A percentile compares a stretch with the other conserved stretches of the same genome.
phyloP scores from a whole-genome alignment of 805 yeast genomes.

The Zygotorulaspora chibaensis region DNA sequence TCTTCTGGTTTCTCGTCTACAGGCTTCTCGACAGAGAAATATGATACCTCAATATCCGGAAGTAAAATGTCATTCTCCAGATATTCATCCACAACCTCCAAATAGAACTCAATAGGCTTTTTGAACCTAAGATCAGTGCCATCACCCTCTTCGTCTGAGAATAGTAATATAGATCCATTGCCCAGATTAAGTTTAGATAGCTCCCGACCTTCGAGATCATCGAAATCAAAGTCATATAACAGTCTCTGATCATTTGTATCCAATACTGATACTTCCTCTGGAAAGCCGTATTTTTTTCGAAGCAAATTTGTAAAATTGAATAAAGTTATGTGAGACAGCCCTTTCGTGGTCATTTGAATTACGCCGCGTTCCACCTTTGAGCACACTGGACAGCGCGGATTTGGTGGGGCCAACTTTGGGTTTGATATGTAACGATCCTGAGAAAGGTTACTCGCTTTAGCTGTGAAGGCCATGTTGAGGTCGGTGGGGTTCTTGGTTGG shows the following conservation, averaged over 20 bases:
- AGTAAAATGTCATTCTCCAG: slow-evolving; percentile 19
- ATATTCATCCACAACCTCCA: slow-evolving; percentile 30
- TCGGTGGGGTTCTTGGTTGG: slow-evolving; percentile 37
- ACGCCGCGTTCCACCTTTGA: slow-evolving; percentile 50
- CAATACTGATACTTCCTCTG: slow-evolving; percentile 31
- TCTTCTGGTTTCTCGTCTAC: slow-evolving; percentile 25
- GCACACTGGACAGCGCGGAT: slow-evolving; percentile 67
- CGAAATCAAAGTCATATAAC: slow-evolving; percentile 82
- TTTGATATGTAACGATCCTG: slow-evolving; percentile 57
- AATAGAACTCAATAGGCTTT: slow-evolving; percentile 60
- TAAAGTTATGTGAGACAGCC: slow-evolving; percentile 38
- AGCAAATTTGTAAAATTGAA: slow-evolving; percentile 50
- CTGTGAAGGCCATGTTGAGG: slow-evolving; percentile 46
- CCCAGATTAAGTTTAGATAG: slow-evolving; percentile 51
- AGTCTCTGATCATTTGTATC: slow-evolving; percentile 45
- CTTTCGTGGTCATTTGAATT: slow-evolving; percentile 32
- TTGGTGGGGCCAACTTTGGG: slow-evolving; percentile 59
- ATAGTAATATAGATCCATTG: slow-evolving; percentile 58
- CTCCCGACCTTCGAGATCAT: slow-evolving; percentile 57
- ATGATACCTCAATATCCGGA: slow-evolving; percentile 36
- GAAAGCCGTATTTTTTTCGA: slow-evolving; percentile 48
- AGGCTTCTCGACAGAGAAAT: slow-evolving; percentile 14
- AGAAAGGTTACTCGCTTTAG: slow-evolving; percentile 43
- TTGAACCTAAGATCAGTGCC: slow-evolving; percentile 27
- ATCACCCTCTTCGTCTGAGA: slow-evolving; percentile 76